A percentile compares a stretch with the other conserved stretches of the same genome.
These are phyloP conservation scores for Staphylotrichum longicolle DNA, from an alignment of 495 filamentous ascomycete species.

Conservation along the genomic window DNA sequence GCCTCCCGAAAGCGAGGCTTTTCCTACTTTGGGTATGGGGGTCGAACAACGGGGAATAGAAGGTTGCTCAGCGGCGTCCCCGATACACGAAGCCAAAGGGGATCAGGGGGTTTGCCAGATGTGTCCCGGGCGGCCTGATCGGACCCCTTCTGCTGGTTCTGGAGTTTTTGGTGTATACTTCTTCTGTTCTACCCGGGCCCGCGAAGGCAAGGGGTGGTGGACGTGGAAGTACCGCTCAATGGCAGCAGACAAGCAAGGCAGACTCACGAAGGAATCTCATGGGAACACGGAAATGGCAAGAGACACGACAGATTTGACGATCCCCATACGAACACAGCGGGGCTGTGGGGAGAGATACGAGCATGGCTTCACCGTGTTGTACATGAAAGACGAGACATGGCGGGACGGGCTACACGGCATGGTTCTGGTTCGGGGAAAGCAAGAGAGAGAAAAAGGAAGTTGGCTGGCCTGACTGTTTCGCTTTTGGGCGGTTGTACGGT, in stretches of 20 bases:
- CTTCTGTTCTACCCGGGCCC: neutral
- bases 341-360: conserved; percentile 19
- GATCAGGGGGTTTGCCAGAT: neutral
- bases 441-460: conserved; percentile 1
- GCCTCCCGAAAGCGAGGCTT: neutral
- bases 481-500: neutral
- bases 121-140: no score
- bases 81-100: neutral
- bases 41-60: conserved; percentile 12
- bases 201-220: conserved; percentile 9
- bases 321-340: conserved; percentile 1
- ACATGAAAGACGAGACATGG: conserved; percentile 16
- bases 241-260: neutral
- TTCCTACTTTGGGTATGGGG: conserved; percentile 2
- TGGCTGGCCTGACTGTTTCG: conserved; percentile 18
- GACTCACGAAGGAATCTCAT: neutral
- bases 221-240: neutral
- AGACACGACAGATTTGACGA: conserved; percentile 11
- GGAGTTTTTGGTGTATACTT: conserved; percentile 10
- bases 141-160: neutral
- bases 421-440: conserved; percentile 13
- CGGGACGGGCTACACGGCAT: conserved; percentile 16
- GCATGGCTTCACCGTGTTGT: conserved; percentile 15
- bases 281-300: neutral
- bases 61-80: conserved; percentile 6